These are phyloP conservation scores for Agapanthus africanus DNA, from an alignment of 106 monocot species.

Conservation along the genomic window DNA sequence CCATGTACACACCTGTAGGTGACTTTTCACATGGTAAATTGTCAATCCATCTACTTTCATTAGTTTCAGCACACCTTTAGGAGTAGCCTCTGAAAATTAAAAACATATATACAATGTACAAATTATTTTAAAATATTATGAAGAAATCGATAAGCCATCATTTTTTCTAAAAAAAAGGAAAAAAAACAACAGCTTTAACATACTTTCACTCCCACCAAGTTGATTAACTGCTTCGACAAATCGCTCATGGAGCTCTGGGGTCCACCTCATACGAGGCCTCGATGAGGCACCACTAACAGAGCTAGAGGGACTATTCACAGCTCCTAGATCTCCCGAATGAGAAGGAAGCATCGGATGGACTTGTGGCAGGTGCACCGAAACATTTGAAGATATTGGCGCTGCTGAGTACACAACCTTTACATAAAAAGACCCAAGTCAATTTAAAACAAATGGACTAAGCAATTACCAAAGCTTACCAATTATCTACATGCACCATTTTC, in stretches of 20 bases:
- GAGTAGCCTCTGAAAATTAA: conserved; percentile 59
- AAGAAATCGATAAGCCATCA: background rate
- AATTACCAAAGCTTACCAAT: background rate
- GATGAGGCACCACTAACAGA: conserved; percentile 32
- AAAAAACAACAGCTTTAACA: conserved; percentile 6
- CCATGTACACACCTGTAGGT: conserved; percentile 62
- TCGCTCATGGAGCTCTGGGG: conserved; percentile 77
- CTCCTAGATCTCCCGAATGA: conserved; percentile 29
- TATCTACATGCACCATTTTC: too few relatives aligned
- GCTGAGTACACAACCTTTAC: conserved; percentile 24
- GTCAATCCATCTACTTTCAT: conserved; percentile 90
- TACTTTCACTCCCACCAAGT: conserved; percentile 90
- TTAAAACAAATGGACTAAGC: background rate
- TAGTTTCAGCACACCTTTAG: conserved; percentile 89
- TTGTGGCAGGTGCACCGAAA: conserved; percentile 19
- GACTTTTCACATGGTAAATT: conserved; percentile 98
- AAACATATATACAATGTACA: background rate
- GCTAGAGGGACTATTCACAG: conserved; percentile 26
- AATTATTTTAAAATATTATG: background rate
- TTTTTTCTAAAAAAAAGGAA: too few relatives aligned
- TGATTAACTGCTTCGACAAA: conserved; percentile 88
- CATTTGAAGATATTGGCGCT: conserved; percentile 21
- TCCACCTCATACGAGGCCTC: conserved; percentile 75
- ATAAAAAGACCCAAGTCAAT: conserved; percentile 1
- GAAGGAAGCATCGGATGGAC: conserved; percentile 24